Conservation (phyloP, 176 grass and related monocot genomes). For the Panicum miliaceum region DNA sequence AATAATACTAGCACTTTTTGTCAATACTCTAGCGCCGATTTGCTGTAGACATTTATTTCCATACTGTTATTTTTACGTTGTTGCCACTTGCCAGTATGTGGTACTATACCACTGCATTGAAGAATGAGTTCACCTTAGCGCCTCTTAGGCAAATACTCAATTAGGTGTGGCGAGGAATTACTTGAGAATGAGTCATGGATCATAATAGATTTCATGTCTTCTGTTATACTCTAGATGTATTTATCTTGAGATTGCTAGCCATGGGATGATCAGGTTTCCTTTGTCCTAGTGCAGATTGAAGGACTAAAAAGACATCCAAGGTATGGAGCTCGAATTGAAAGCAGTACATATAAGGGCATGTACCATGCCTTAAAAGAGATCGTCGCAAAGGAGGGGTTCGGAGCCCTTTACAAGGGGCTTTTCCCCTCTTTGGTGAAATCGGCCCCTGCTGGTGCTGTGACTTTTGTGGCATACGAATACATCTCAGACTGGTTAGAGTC, state of each 20-base stretch:
- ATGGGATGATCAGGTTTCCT: background rate
- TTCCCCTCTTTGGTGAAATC: conserved; percentile 93
- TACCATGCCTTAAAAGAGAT: conserved; percentile 90
- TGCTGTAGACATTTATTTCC: background rate
- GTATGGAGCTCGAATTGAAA: conserved; percentile 81
- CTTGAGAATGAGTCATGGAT: background rate
- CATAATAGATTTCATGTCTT: background rate
- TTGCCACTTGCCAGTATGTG: background rate
- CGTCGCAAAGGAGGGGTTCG: conserved; percentile 65
- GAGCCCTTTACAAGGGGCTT: conserved; percentile 93
- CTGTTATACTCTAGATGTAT: background rate
- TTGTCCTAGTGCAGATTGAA: conserved; percentile 66
- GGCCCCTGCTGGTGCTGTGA: conserved; percentile 93
- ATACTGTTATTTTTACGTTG: background rate
- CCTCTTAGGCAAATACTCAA: background rate
- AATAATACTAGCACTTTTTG: background rate
- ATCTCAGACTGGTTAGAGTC: conserved; percentile 88
- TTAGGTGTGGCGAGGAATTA: conserved; percentile 6
- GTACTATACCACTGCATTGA: background rate
- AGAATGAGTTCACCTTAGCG: background rate
- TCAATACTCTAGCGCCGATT: too few relatives aligned
- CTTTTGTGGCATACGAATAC: conserved; percentile 92
- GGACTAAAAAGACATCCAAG: conserved; percentile 89
- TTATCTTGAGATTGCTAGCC: conserved; percentile 13
- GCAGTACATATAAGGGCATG: conserved; percentile 73